These are phyloP conservation scores for Acarospora socialis DNA, from an alignment of 2,329 filamentous ascomycete genomes.

Conservation along the genomic window DNA sequence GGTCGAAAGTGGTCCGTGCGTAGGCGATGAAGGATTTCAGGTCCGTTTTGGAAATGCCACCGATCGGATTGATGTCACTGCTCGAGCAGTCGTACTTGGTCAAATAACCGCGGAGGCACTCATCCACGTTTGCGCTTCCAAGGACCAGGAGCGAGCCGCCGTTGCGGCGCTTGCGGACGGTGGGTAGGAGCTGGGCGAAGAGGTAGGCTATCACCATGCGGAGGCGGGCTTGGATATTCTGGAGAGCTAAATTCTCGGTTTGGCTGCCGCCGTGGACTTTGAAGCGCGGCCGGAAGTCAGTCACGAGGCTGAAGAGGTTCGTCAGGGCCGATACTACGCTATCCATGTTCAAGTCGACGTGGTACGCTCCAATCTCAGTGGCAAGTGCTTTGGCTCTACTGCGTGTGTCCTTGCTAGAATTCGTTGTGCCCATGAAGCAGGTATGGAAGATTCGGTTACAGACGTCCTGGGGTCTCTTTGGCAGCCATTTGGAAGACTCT, in stretches of 20 bases:
- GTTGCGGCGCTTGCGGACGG: constrained; percentile 40
- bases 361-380: constrained; percentile 52
- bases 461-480: constrained; percentile 45
- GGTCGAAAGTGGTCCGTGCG: constrained; percentile 41
- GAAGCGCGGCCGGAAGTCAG: constrained; percentile 46
- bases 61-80: constrained; percentile 44
- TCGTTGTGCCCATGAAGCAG: constrained; percentile 55
- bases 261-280: constrained; percentile 48
- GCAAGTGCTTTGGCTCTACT: constrained; percentile 48
- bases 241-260: constrained; percentile 50
- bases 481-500: constrained; percentile 34
- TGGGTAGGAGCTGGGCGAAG: constrained; percentile 49
- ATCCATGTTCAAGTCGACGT: constrained; percentile 63
- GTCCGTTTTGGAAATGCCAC: constrained; percentile 49
- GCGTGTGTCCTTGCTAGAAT: constrained; percentile 53
- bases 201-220: constrained; percentile 53
- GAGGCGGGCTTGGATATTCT: constrained; percentile 53
- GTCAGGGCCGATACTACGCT: constrained; percentile 46
- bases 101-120: constrained; percentile 39
- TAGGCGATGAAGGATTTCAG: constrained; percentile 59
- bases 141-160: constrained; percentile 50
- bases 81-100: constrained; percentile 55
- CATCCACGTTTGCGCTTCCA: constrained; percentile 53
- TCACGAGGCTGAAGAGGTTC: constrained; percentile 42
- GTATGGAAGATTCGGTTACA: constrained; percentile 47